These are phyloP conservation scores for Populus davidiana DNA, from an alignment of 345 rosid species.

Conservation along the genomic window DNA sequence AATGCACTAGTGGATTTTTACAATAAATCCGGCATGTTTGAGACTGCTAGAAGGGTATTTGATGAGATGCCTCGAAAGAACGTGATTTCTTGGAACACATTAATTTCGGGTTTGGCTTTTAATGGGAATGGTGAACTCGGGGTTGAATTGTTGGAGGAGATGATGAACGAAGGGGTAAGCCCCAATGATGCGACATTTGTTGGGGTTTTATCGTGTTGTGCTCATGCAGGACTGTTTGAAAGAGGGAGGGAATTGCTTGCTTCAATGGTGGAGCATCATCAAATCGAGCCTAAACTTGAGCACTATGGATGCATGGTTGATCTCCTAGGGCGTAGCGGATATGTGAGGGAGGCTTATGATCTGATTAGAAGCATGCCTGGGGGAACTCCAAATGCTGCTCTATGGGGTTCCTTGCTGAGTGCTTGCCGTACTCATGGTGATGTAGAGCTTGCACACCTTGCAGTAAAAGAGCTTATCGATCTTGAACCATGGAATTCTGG, in stretches of 20 bases:
- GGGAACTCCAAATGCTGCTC: constrained; percentile 42
- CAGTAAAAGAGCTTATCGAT: constrained; percentile 53
- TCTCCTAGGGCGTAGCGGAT: constrained; percentile 59
- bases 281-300: constrained; percentile 51
- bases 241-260: constrained; percentile 49
- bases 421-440: constrained; percentile 65
- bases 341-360: constrained; percentile 53
- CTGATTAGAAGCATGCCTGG: constrained; percentile 47
- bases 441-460: constrained; percentile 52
- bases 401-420: constrained; percentile 73
- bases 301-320: constrained; percentile 77
- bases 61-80: constrained; percentile 45
- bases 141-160: constrained; percentile 47
- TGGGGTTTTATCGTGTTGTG: constrained; percentile 60
- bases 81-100: constrained; percentile 60
- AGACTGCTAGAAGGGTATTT: constrained; percentile 42
- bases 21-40: constrained; percentile 57
- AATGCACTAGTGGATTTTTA: constrained; percentile 65
- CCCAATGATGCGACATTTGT: constrained; percentile 54
- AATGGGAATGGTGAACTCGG: constrained; percentile 58
- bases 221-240: constrained; percentile 55
- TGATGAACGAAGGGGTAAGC: constrained; percentile 38
- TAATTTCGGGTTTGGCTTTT: constrained; percentile 64
- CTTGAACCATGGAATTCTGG: too few species aligned
- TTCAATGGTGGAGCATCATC: constrained; percentile 38